Conservation (phyloP, 352 stramenopile species). For the Pythium brassicae region DNA sequence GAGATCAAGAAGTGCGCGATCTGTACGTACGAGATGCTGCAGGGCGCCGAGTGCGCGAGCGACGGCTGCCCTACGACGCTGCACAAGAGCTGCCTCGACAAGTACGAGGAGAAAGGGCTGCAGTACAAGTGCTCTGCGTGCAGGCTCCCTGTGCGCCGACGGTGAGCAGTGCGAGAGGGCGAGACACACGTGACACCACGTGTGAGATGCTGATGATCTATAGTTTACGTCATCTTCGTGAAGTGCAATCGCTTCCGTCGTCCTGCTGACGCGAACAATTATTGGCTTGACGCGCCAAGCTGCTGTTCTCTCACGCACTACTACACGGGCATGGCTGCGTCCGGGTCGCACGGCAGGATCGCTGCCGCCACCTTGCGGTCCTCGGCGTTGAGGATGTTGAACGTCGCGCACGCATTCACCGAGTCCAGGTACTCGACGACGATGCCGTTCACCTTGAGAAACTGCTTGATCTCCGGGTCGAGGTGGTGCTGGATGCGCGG, state of each 20-base stretch:
- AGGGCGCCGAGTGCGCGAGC: slow-evolving; percentile 38
- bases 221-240: background rate
- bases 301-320: background rate
- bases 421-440: slow-evolving; percentile 85
- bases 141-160: slow-evolving; percentile 29
- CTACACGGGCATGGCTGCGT: slow-evolving; percentile 17
- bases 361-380: slow-evolving; percentile 76
- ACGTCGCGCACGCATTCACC: slow-evolving; percentile 84
- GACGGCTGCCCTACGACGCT: slow-evolving; percentile 35
- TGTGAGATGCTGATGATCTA: no score
- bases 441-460: slow-evolving; percentile 80
- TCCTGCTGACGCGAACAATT: no score
- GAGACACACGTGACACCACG: background rate
- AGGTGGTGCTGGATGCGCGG: slow-evolving; percentile 55
- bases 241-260: no score
- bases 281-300: no score
- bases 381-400: slow-evolving; percentile 91
- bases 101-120: slow-evolving; percentile 55
- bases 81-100: slow-evolving; percentile 56
- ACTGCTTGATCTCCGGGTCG: slow-evolving; percentile 55
- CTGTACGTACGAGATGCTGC: slow-evolving; percentile 72
- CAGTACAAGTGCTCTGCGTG: slow-evolving; percentile 58
- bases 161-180: background rate
- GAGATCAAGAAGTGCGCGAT: slow-evolving; percentile 78
- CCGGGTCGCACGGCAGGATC: slow-evolving; percentile 66